Percentiles rank a stretch among this genome's conserved stretches.
Conservation (phyloP, 2,329 filamentous ascomycete genomes). For the Alternaria triticimaculans region DNA sequence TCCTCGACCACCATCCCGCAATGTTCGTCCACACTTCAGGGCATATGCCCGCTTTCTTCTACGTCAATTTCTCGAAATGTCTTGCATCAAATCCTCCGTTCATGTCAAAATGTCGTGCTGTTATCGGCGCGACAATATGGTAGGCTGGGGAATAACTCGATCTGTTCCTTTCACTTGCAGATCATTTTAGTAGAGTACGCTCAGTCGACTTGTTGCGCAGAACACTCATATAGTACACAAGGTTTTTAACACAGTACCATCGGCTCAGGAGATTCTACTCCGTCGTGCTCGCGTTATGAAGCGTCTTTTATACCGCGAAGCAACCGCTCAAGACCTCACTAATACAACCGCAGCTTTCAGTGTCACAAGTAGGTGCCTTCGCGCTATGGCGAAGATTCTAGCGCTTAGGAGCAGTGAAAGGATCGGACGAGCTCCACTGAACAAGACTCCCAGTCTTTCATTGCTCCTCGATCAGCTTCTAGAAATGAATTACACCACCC, state of each 20-base stretch:
- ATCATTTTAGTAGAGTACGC: background rate
- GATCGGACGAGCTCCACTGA: background rate
- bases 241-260: background rate
- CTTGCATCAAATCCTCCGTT: background rate
- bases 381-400: accelerated
- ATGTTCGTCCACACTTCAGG: background rate
- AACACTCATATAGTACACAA: background rate
- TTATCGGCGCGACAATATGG: background rate
- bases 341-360: background rate
- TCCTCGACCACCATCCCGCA: background rate
- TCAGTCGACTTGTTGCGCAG: background rate
- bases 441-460: background rate
- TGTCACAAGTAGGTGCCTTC: background rate
- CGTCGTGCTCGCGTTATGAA: background rate
- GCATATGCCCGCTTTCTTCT: background rate
- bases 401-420: background rate
- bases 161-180: background rate
- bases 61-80: background rate
- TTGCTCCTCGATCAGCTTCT: background rate
- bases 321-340: background rate
- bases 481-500: too few relatives aligned
- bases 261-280: background rate
- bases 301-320: background rate
- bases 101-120: background rate
- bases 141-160: background rate